phyloP scores from a whole-genome alignment of 176 grass and related monocot species.

The Cenchrus fungigraminus region DNA sequence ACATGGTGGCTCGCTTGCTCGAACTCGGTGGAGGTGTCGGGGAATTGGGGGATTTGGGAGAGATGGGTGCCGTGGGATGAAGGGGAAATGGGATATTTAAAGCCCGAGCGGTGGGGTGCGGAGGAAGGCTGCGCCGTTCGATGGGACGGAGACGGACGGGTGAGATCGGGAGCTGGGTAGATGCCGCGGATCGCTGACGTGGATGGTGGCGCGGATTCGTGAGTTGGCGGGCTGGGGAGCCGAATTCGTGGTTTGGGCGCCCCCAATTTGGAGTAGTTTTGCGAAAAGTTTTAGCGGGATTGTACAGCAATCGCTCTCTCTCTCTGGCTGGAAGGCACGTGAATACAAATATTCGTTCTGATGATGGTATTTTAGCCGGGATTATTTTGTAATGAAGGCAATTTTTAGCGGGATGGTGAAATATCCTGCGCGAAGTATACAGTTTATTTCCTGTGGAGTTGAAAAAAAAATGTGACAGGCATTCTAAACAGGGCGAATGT shows the following conservation, averaged over 20 bases:
- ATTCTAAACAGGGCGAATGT: not conserved
- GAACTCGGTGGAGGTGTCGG: not conserved
- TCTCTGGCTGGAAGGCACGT: not conserved
- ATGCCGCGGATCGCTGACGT: slow-evolving; percentile 57
- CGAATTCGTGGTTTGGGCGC: not conserved
- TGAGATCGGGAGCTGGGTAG: not conserved
- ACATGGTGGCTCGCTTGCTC: slow-evolving; percentile 43
- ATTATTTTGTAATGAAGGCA: not conserved
- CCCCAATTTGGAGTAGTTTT: not conserved
- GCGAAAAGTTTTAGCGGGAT: not conserved
- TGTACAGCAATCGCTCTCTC: not conserved
- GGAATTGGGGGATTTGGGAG: slow-evolving; percentile 3
- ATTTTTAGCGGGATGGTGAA: not conserved
- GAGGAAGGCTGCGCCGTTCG: slow-evolving; percentile 27
- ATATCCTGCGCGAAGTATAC: too few species aligned
- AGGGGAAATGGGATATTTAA: not conserved
- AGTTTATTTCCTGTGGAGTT: not conserved
- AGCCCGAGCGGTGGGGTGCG: not conserved
- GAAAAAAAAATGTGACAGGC: not conserved
- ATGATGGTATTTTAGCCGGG: not conserved
- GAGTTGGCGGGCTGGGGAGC: not conserved
- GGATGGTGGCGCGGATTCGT: slow-evolving; percentile 40
- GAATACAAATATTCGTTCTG: not conserved
- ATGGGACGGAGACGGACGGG: slow-evolving; percentile 33
- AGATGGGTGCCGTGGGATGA: not conserved